Evolutionary conservation across 345 rosid species (phyloP).

Genomic region (Iberis pinnata): DNA sequence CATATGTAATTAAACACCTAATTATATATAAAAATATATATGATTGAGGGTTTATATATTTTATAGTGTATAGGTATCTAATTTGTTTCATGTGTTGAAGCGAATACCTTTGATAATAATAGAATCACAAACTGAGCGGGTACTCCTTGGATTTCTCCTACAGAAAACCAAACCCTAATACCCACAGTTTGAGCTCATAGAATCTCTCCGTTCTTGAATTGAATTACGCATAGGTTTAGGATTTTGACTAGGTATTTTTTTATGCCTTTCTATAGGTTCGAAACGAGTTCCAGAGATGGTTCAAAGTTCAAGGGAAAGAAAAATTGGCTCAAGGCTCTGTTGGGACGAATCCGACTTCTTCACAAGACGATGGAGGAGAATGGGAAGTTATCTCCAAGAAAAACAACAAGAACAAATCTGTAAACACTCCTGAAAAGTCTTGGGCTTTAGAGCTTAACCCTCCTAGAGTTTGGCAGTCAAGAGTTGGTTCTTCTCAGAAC

Average conservation of each 20-base stretch:
- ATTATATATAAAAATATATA: too few relatives aligned
- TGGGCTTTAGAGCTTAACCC: slow-evolving; percentile 45
- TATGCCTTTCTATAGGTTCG: too few relatives aligned
- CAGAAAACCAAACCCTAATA: slow-evolving; percentile 25
- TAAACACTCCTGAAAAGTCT: slow-evolving; percentile 27
- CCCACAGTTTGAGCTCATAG: not conserved
- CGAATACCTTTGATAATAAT: too few relatives aligned
- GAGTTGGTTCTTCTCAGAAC: too few relatives aligned
- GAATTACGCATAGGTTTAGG: slow-evolving; percentile 11
- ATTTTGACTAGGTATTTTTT: too few relatives aligned
- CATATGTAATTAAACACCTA: too few relatives aligned
- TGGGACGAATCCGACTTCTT: slow-evolving; percentile 35
- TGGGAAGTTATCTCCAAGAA: slow-evolving; percentile 62
- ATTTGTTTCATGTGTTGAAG: too few relatives aligned
- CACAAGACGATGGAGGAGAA: slow-evolving; percentile 49
- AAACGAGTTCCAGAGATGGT: too few relatives aligned
- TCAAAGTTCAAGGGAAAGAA: too few relatives aligned
- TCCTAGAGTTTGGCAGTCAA: slow-evolving; percentile 37
- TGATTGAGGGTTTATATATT: too few relatives aligned
- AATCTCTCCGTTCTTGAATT: slow-evolving; percentile 12
- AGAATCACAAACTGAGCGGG: slow-evolving; percentile 1
- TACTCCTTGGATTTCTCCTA: slow-evolving; percentile 17
- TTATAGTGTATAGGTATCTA: too few relatives aligned
- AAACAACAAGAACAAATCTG: slow-evolving; percentile 58
- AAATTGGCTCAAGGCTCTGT: slow-evolving; percentile 45